Base-by-base conservation (phyloP, 192 early-diverging fungal genomes). In the Backusella westeae region DNA sequence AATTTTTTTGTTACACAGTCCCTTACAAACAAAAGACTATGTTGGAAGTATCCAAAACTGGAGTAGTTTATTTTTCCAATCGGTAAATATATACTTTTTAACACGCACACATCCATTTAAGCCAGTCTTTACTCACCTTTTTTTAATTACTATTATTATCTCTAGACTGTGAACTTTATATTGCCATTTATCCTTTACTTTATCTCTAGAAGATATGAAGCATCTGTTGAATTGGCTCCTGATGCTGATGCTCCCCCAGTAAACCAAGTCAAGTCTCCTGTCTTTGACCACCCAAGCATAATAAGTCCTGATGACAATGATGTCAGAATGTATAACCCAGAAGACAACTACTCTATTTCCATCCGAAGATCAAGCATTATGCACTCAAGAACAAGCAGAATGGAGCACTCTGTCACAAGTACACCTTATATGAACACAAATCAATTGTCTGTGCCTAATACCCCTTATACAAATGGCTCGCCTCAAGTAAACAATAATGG, bases 171-270 rank as follows among this genome's bases (percentile, higher is more conserved):
- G 67, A 92, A 92, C 77, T 92, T 91, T 74, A 85, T 91, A 36
- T 81, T 91, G 2, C 91, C 92, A 2, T 90, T 92, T 74, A 78
- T 90, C 19, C 82, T 94, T 15, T 94, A 85, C 72, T 86, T 93
- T 56, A 87, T 87, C 41, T 86, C 91, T 4, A 81, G 83, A 42
- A 75, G 67, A 36, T 75, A 81, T 42, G 74, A 56, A 29, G 78
- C 77, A 36, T 76, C 59, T 12, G 63, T 85, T 67, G 76, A 67
- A 73, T 38, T 72, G 32, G 56, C 56, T 14, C 56, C 21, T 63
- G 56, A 63, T 63, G 29, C 56, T 5, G 9, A 23, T 63, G 12
- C 4, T 63, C 56, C 56, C 3, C 23, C 26, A 63, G 10, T 14
- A 4, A 63, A 9, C 26, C 63, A 42, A 23, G 4, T 32, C 32